Conservation (phyloP, 257 asterid species). For the Gentiana dahurica region DNA sequence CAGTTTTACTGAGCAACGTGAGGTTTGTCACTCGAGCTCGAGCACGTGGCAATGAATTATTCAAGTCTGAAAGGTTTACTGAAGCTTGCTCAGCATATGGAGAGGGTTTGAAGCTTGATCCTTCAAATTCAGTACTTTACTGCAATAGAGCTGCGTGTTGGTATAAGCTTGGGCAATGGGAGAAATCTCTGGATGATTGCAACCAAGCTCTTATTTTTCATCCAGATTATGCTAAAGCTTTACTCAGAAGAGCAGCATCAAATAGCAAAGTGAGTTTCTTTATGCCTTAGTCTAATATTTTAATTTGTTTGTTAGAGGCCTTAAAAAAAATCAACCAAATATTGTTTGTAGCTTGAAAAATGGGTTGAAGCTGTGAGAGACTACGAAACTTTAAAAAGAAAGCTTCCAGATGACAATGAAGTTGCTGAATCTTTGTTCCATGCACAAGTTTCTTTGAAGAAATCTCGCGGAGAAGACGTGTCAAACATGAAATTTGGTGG, state of each 20-base stretch:
- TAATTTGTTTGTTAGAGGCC: neutral
- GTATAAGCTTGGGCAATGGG: conserved; percentile 82
- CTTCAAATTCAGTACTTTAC: conserved; percentile 75
- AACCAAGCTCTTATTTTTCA: conserved; percentile 69
- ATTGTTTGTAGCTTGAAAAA: conserved; percentile 55
- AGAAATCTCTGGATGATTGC: conserved; percentile 71
- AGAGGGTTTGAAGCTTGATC: conserved; percentile 73
- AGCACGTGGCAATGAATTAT: conserved; percentile 78
- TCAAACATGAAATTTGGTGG: conserved; percentile 71
- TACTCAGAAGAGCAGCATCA: conserved; percentile 87
- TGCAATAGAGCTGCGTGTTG: conserved; percentile 98
- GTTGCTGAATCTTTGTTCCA: conserved; percentile 74
- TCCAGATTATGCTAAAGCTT: conserved; percentile 73
- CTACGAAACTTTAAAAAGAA: conserved; percentile 59
- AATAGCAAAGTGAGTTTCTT: conserved; percentile 45
- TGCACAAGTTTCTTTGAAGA: conserved; percentile 62
- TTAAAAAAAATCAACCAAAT: neutral
- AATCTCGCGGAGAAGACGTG: conserved; percentile 77
- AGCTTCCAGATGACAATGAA: conserved; percentile 58
- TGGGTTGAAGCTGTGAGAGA: conserved; percentile 90
- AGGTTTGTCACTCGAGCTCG: conserved; percentile 69
- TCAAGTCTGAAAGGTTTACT: conserved; percentile 77
- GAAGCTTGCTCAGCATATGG: conserved; percentile 91
- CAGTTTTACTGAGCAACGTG: conserved; percentile 39
- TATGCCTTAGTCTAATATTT: neutral